Evolutionary conservation across 768 basidiomycete species (phyloP).

Genomic region (Saitozyma sp.): DNA sequence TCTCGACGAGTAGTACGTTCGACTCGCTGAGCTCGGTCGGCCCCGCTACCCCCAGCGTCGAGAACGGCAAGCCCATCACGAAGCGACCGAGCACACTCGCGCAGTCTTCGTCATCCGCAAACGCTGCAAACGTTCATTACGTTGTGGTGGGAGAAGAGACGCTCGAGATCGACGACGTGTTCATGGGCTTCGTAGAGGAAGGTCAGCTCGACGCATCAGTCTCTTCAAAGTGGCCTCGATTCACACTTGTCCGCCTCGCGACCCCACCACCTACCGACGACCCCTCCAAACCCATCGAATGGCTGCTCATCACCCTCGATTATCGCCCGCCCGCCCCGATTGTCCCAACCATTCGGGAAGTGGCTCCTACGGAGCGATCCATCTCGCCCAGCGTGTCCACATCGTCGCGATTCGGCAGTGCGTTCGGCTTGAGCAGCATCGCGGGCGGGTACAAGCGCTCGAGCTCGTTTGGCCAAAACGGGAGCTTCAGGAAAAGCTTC

Average conservation of each 20-base stretch:
- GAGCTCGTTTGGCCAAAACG: constrained; percentile 5
- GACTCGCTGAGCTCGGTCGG: neutral
- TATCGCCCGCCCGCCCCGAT: constrained; percentile 10
- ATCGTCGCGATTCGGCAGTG: constrained; percentile 6
- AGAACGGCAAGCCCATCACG: neutral
- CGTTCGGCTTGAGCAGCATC: constrained; percentile 1
- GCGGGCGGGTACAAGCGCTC: neutral
- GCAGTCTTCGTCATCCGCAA: neutral
- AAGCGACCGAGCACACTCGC: neutral
- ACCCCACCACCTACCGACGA: neutral
- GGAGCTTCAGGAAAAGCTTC: constrained; percentile 1
- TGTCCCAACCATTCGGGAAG: neutral
- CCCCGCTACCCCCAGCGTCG: neutral
- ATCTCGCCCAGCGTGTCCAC: constrained; percentile 5
- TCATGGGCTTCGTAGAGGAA: constrained; percentile 31
- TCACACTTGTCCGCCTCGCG: constrained; percentile 24
- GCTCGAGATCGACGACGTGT: constrained; percentile 31
- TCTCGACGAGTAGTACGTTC: neutral
- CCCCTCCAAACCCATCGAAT: constrained; percentile 15
- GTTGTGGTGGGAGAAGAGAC: constrained; percentile 13
- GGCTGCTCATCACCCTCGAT: constrained; percentile 28
- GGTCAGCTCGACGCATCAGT: constrained; percentile 22
- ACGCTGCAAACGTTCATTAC: neutral
- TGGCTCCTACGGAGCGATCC: too few species aligned
- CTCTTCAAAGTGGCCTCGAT: constrained; percentile 21